A percentile compares a stretch with the other conserved stretches of the same genome.
Conservation (phyloP, 345 rosid species). For the Dimocarpus longan region DNA sequence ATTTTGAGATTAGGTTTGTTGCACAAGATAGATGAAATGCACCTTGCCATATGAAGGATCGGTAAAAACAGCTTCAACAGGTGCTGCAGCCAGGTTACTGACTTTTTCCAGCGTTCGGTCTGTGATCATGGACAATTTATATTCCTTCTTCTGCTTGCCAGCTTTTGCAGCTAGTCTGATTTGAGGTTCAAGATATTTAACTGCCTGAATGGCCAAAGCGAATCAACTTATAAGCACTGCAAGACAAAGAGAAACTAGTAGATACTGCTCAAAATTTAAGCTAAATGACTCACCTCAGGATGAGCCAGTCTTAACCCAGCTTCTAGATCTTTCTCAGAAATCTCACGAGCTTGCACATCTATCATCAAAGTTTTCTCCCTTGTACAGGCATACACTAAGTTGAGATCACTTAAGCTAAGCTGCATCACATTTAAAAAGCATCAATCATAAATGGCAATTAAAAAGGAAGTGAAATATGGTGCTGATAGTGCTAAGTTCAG, state of each 20-base stretch:
- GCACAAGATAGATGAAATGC: conserved; percentile 27
- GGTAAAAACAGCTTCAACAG: conserved; percentile 75
- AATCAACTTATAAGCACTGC: conserved; percentile 17
- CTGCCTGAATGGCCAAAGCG: conserved; percentile 64
- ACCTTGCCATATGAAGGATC: conserved; percentile 96
- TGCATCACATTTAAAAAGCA: conserved; percentile 41
- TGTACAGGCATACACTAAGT: conserved; percentile 93
- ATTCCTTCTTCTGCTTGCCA: conserved; percentile 92
- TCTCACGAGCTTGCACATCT: conserved; percentile 89
- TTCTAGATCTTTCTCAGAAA: conserved; percentile 84
- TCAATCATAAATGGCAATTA: conserved; percentile 23
- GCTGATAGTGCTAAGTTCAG: neutral
- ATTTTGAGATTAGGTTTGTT: conserved; percentile 1
- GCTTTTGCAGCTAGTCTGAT: conserved; percentile 81
- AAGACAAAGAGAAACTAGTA: neutral
- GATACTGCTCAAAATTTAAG: neutral
- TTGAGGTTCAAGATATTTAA: conserved; percentile 87
- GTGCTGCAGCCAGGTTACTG: conserved; percentile 59
- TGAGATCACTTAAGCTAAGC: conserved; percentile 91
- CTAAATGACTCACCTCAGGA: conserved; percentile 66
- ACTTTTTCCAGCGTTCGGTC: conserved; percentile 71
- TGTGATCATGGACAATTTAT: conserved; percentile 78
- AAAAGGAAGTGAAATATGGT: neutral
- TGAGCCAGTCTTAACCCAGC: conserved; percentile 92
- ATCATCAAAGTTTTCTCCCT: conserved; percentile 94